Evolutionary conservation across 768 basidiomycete genomes (phyloP).

Genomic region (Boletus subcaerulescens): DNA sequence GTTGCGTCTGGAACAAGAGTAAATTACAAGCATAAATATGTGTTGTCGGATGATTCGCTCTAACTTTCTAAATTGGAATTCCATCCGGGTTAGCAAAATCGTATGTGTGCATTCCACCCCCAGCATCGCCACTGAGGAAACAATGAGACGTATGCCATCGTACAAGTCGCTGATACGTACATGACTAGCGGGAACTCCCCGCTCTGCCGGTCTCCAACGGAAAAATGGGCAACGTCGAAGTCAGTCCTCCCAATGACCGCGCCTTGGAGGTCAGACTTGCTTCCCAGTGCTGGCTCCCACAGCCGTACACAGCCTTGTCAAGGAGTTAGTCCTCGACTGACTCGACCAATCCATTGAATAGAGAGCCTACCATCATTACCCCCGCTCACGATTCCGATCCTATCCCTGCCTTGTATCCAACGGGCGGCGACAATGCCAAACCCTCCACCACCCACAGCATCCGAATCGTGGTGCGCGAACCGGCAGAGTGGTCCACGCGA

Average conservation of each 20-base stretch:
- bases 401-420: constrained; percentile 47
- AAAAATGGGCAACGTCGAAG: constrained; percentile 58
- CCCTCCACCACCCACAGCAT: constrained; percentile 23
- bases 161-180: constrained; percentile 39
- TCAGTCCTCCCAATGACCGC: constrained; percentile 48
- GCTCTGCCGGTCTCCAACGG: constrained; percentile 50
- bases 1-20: constrained; percentile 1
- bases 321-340: constrained; percentile 1
- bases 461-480: constrained; percentile 46
- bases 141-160: constrained; percentile 19
- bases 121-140: constrained; percentile 43
- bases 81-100: constrained; percentile 30
- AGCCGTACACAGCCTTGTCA: constrained; percentile 62
- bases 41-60: neutral
- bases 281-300: constrained; percentile 56
- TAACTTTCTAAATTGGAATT: constrained; percentile 11
- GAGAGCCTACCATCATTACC: constrained; percentile 57
- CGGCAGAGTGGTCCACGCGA: constrained; percentile 43
- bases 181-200: constrained; percentile 58
- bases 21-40: constrained; percentile 10
- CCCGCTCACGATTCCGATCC: constrained; percentile 55
- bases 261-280: constrained; percentile 41
- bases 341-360: neutral
- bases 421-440: constrained; percentile 52
- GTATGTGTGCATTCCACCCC: constrained; percentile 48